A percentile compares a stretch with the other conserved stretches of the same genome.
phyloP scores from a whole-genome alignment of 2,329 filamentous ascomycete species.

The Diplocarpon rosae region DNA sequence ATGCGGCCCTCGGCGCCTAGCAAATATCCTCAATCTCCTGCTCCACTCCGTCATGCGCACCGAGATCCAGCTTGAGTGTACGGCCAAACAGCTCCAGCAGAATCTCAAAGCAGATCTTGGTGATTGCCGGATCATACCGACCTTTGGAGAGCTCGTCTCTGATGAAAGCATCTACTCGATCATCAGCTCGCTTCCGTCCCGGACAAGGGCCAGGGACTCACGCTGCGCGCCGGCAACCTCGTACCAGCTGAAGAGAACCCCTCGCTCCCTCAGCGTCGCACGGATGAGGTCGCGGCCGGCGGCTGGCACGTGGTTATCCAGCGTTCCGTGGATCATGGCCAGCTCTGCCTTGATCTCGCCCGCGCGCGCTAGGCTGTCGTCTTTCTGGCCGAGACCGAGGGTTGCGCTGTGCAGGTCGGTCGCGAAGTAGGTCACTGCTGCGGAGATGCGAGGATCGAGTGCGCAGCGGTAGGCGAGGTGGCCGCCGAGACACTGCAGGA shows the following conservation, averaged over 20 bases:
- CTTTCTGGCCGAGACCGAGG: slow-evolving; percentile 56
- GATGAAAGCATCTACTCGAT: slow-evolving; percentile 67
- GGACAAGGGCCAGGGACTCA: slow-evolving; percentile 29
- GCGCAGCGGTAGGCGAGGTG: slow-evolving; percentile 66
- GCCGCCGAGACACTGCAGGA: slow-evolving; percentile 60
- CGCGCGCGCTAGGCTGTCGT: slow-evolving; percentile 48
- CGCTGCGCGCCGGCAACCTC: slow-evolving; percentile 88
- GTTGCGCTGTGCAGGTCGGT: slow-evolving; percentile 79
- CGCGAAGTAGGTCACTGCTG: slow-evolving; percentile 80
- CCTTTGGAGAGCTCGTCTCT: slow-evolving; percentile 87
- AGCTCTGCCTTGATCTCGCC: slow-evolving; percentile 66
- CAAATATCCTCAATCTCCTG: slow-evolving; percentile 64
- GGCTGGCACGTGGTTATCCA: slow-evolving; percentile 81
- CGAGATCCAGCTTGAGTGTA: slow-evolving; percentile 68
- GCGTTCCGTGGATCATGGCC: slow-evolving; percentile 83
- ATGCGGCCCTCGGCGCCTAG: slow-evolving; percentile 26
- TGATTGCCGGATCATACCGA: slow-evolving; percentile 80
- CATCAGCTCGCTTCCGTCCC: neutral
- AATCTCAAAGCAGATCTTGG: slow-evolving; percentile 84
- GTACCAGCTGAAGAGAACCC: slow-evolving; percentile 68
- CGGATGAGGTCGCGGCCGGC: slow-evolving; percentile 75
- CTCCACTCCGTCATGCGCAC: slow-evolving; percentile 49
- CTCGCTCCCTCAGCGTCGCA: slow-evolving; percentile 66
- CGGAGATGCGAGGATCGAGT: slow-evolving; percentile 65
- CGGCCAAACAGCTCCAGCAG: slow-evolving; percentile 76